Evolutionary conservation across 1,284 basidiomycete species (phyloP), one percentile per base, ranked within the genome.

Genomic region (Phenoliferia sp.): DNA sequence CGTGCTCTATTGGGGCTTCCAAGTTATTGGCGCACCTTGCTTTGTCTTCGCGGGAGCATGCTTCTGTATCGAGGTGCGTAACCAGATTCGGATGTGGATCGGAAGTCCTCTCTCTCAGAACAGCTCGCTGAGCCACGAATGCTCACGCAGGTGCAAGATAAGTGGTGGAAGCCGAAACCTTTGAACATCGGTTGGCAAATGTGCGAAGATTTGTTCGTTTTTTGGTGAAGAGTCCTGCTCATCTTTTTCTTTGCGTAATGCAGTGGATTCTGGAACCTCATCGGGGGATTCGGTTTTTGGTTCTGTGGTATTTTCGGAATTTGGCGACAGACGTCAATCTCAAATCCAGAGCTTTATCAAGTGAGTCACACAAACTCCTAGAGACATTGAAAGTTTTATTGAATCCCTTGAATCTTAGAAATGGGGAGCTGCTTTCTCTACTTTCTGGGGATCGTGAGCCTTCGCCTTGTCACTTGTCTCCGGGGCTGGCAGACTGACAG

Each of bases 251-350:
- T 68, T 5, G 16, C 0, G 22, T n/a, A 17, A 10, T 15, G 33
- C 61, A 71, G 65, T 32, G 69, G 66, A 0, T 36, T 65, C 15
- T 71, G 71, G 71, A 70, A 71, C 35, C 15, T 69, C 9, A 50
- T 69, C 22, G 71, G 71, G 3, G 71, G 69, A 0, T 59, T 62
- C 6, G 71, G 66, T 1, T 72, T 72, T 58, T 35, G 17, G 31
- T 60, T 71, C 22, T 56, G 57, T 32, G 67, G 63, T 1, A 59
- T 62, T 26, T 66, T 71, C 28, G 64, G 69, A 3, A 44, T 69
- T 12, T 69, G 58, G 54, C 52, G 64, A 2, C 64, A 69, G 56
- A 69, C 67, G 9, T 59, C 50, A 3, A 29, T 63, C 17, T 6
- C 31, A 4, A 48, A 69, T 36, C 67, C 67, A 17, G 39, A 32